phyloP scores from a whole-genome alignment of 2,329 filamentous ascomycete species.

The Fusarium nelsonii region DNA sequence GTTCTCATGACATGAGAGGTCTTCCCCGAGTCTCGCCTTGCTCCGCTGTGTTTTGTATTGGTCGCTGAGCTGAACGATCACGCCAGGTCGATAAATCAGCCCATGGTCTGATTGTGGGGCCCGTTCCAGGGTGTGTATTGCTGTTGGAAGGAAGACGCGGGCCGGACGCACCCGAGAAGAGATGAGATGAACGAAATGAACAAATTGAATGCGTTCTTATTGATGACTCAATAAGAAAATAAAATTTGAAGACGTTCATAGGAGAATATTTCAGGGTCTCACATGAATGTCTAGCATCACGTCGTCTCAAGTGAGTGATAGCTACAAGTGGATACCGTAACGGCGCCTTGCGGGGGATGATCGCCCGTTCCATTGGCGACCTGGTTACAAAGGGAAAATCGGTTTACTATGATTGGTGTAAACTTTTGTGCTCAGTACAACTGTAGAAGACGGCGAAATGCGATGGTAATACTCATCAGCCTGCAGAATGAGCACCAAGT shows the following conservation, averaged over 20 bases:
- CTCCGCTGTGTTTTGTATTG: conserved; percentile 39
- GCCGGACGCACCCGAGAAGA: conserved; percentile 46
- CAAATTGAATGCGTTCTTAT: not conserved
- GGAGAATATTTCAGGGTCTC: not conserved
- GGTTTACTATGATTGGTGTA: conserved; percentile 28
- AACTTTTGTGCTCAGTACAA: not conserved
- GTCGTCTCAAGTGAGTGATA: conserved; percentile 33
- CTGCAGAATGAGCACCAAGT: conserved; percentile 1
- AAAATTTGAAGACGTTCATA: too few species aligned
- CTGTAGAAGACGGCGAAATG: conserved; percentile 18
- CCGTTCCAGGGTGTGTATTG: conserved; percentile 41
- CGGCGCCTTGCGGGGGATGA: conserved; percentile 21
- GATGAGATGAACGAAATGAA: not conserved
- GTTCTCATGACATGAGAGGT: conserved; percentile 26
- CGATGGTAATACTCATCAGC: conserved; percentile 11
- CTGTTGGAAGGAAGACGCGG: conserved; percentile 34
- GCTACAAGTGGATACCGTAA: conserved; percentile 15
- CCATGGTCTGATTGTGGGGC: conserved; percentile 49
- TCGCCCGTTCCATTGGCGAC: conserved; percentile 10
- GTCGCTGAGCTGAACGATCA: conserved; percentile 45
- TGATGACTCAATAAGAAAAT: accelerated
- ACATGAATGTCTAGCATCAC: conserved; percentile 15
- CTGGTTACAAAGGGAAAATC: conserved; percentile 17
- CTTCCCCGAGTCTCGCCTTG: conserved; percentile 48
- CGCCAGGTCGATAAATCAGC: conserved; percentile 49